Evolutionary conservation across 176 grass and related monocot genomes (phyloP), one percentile per base, ranked within the genome.

Genomic region (Zea luxurians): DNA sequence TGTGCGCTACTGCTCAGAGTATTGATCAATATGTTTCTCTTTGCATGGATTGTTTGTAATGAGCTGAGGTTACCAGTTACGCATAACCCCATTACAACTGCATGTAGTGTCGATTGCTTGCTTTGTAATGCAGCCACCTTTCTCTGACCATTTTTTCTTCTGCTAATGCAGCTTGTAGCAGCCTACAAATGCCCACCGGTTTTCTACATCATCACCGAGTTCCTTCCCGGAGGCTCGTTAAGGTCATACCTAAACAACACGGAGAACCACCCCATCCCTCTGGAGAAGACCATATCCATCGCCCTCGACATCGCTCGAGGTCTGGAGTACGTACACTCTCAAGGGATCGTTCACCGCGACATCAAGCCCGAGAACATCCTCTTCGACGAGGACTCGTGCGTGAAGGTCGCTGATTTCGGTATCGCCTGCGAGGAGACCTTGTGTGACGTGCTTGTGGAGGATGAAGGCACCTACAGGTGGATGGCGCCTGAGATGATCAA

Each of bases 401-500:
- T 86, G 13, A 94, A 94, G 82, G 82, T 94, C 73, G 88, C 81
- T 48, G 92, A 94, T 76, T 94, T 94, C 35, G 92, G 92, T 47
- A 91, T 94, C 15, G 92, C 92, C 53, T 94, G 92, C 7, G 88
- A 94, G 81, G 92, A 91, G 57, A 67, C 83, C 48, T 36, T 82
- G 0, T 94, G 92, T n/a, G 83, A 94, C 79, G 27, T 81, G 37
- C 68, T 91, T 62, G 83, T 87, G 5, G 83, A 91, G 58, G 92
- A 94, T 50, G 77, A 83, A 48, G 92, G 92, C 65, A 94, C 92
- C 12, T 94, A 84, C 57, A 86, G 92, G 57, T 94, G 92, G 92
- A 94, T 94, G 92, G 92, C 92, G 52, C 92, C 92, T 10, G 91
- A 94, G 83, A 90, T 91, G 88, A 84, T 94, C 43, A 94, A 88